Base-by-base conservation (phyloP, 2,329 filamentous ascomycete genomes). In the Lachnellula subtilissima region DNA sequence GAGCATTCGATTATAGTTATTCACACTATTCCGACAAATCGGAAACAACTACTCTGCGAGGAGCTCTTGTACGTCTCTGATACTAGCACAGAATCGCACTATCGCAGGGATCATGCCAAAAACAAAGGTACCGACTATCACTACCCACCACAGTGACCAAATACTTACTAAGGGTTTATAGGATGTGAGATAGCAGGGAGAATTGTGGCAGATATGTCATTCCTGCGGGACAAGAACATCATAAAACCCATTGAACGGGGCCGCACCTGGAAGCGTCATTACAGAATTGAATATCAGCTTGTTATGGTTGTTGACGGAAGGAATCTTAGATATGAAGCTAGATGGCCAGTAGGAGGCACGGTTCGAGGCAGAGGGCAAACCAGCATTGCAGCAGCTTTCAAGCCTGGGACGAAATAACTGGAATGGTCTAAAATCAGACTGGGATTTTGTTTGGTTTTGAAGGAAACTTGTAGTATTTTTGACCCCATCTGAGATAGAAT, bases 361-460 rank as follows among this genome's bases (percentile, higher is more conserved):
- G 48, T 56, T 8, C 47, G 39, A 35, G 54, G 19, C 9, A 51
- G 39, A 4, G 56, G 50, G 12, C 55, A 63, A 25, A 56, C 59
- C 11, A 56, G 50, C 35, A 63, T 63, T 50, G 58, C 61, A 23
- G 59, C 61, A n/a, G 56, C 58, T 9, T 63, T 63, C 39, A 39
- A 35, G 22, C 61, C 58, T n/a, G 55, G 57, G 1, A 60, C 56
- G 28, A 52, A 53, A 4, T 61, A 40, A 17, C 9, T 9, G 12
- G 28, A 12, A 11, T 11, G 28, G 28, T 12, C 2, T 32, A 32
- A 32, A 12, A 11, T 32, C 28, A 12, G 9, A 12, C 11, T 32
- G 28, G 28, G 11, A 32, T 32, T 9, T 12, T 32, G 28, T 12
- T 32, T 32, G 28, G 4, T 32, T 12, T 32, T 4, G 1, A 32